Evolutionary conservation across 495 filamentous ascomycete species (phyloP).

Genomic region (Melanomma pulvis-pyrius): DNA sequence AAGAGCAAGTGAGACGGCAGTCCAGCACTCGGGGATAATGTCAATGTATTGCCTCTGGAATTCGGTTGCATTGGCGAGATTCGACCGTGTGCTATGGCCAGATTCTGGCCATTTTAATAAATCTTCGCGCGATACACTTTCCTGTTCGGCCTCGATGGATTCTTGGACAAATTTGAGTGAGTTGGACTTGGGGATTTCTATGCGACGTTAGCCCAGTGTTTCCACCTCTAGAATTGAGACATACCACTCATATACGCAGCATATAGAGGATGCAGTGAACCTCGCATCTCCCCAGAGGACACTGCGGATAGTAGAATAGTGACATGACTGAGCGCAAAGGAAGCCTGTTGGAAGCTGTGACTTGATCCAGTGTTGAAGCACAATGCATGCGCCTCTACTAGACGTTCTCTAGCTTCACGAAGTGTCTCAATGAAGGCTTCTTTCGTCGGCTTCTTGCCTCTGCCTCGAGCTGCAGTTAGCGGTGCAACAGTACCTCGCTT

Average conservation of each 20-base stretch:
- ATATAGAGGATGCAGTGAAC: constrained; percentile 57
- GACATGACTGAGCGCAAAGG: constrained; percentile 61
- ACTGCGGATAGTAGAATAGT: constrained; percentile 68
- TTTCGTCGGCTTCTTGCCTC: constrained; percentile 41
- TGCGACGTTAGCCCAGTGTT: constrained; percentile 16
- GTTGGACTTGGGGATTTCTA: constrained; percentile 64
- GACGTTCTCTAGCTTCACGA: constrained; percentile 60
- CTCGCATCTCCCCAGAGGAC: constrained; percentile 48
- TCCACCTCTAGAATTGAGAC: neutral
- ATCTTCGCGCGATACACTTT: constrained; percentile 39
- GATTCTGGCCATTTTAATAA: constrained; percentile 52
- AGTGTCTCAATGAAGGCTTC: constrained; percentile 62
- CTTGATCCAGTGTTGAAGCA: constrained; percentile 54
- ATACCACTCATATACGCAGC: constrained; percentile 58
- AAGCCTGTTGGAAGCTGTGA: constrained; percentile 55
- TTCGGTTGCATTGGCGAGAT: constrained; percentile 50
- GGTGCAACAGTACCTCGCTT: neutral
- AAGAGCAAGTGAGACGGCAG: constrained; percentile 79
- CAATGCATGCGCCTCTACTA: constrained; percentile 59
- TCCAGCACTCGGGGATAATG: constrained; percentile 82
- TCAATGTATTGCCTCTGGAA: constrained; percentile 76
- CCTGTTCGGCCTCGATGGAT: constrained; percentile 53
- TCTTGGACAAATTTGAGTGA: constrained; percentile 62
- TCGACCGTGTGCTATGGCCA: constrained; percentile 42
- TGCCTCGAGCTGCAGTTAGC: constrained; percentile 11